phyloP scores from a whole-genome alignment of 495 filamentous ascomycete genomes.

The Bombardia bombarda region DNA sequence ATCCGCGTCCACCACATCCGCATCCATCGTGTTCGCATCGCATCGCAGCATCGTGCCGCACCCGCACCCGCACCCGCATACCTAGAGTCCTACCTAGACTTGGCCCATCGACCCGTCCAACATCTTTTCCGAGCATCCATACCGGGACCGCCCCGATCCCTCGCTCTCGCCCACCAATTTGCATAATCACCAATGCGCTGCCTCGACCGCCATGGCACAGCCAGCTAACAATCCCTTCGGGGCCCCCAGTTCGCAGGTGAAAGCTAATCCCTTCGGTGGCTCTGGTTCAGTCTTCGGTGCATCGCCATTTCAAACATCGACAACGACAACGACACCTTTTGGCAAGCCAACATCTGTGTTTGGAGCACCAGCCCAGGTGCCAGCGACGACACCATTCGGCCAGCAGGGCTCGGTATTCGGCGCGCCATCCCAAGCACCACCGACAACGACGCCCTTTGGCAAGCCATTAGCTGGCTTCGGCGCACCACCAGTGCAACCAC shows the following conservation, averaged over 20 bases:
- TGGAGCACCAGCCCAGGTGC: too few species aligned
- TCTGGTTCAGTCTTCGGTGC: constrained; percentile 1
- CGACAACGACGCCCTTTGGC: neutral
- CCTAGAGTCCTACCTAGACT: neutral
- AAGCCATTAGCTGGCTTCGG: too few species aligned
- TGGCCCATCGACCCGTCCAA: neutral
- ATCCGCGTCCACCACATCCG: too few species aligned
- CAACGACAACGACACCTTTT: neutral
- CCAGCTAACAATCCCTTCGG: constrained; percentile 23
- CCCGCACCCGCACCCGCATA: too few species aligned
- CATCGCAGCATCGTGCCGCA: neutral
- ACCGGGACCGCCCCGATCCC: too few species aligned
- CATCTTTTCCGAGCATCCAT: too few species aligned
- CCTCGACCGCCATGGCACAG: constrained; percentile 14
- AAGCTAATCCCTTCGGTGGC: neutral
- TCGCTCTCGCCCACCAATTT: constrained; percentile 2
- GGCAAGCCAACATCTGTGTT: too few species aligned
- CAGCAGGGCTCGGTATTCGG: constrained; percentile 1
- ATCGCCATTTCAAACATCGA: neutral
- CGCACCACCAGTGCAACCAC: too few species aligned
- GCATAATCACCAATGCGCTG: constrained; percentile 14
- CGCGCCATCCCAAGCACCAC: neutral
- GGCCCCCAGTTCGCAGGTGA: neutral
- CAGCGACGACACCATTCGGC: neutral
- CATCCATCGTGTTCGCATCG: neutral